phyloP scores from a whole-genome alignment of 1,284 basidiomycete genomes.

The Tylopilus sp. region DNA sequence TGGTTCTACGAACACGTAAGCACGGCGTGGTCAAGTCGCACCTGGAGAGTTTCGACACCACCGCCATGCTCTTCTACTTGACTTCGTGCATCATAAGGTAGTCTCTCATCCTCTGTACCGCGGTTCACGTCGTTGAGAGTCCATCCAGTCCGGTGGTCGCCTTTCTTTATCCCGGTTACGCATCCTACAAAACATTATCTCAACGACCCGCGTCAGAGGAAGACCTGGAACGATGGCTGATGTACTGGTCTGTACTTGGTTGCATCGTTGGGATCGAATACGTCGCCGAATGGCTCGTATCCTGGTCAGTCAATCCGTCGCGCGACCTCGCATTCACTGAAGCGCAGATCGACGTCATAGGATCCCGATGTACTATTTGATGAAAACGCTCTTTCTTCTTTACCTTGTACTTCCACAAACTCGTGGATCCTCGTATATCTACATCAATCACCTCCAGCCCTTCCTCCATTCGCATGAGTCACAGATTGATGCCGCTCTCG shows the following conservation, averaged over 20 bases:
- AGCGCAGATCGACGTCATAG: conserved; percentile 37
- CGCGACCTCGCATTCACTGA: conserved; percentile 8
- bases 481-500: conserved; percentile 76
- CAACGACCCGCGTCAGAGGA: conserved; percentile 74
- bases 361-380: conserved; percentile 83
- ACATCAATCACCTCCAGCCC: conserved; percentile 71
- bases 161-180: conserved; percentile 81
- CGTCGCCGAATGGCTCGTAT: conserved; percentile 78
- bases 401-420: conserved; percentile 91
- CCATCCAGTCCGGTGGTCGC: conserved; percentile 57
- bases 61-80: conserved; percentile 50
- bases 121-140: neutral
- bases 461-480: conserved; percentile 74
- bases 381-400: conserved; percentile 83
- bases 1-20: conserved; percentile 22
- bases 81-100: conserved; percentile 43
- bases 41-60: neutral
- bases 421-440: conserved; percentile 77
- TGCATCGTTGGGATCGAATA: conserved; percentile 72
- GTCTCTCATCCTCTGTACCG: conserved; percentile 9
- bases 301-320: conserved; percentile 52
- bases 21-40: conserved; percentile 9
- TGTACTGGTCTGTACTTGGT: conserved; percentile 87
- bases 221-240: conserved; percentile 81
- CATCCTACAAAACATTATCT: conserved; percentile 80